Base-by-base conservation (phyloP, 2,329 filamentous ascomycete genomes). In the Pseudocercospora eumusae region DNA sequence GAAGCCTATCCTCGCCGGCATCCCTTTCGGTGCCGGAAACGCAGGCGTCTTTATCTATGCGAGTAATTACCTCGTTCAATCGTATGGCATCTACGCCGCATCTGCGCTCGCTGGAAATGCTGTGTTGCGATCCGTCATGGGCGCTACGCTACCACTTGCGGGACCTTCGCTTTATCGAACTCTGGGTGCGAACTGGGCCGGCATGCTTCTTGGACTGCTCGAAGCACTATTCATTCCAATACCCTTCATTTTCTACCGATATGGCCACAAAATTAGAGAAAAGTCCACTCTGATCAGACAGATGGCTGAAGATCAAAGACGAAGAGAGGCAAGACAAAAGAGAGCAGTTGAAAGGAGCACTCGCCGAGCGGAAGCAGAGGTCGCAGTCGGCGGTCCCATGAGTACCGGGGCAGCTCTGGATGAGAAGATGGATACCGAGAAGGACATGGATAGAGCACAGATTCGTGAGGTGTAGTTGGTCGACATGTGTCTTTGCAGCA, bases 81-180 rank as follows among this genome's bases (percentile, higher is more conserved):
- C 87, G 6, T 96, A 96, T 68, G 88, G 88, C 3, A 89, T 95
- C 68, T 96, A 92, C 72, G 87, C 91, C 0, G 91, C 92, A 0
- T 90, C 86, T 2, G 91, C 92, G 0, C 80, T 96, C 33, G 91
- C 91, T 0, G 89, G 90, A 0, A 96, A 95, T 68, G 85, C 89
- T 0, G 88, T 96, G 1, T 81, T 91, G 15, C 81, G 92, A 33
- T 88, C 85, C 60, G 73, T 89, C 6, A 81, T 93, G 59, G 92
- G 91, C n/a, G 92, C 88, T n/a, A 84, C 86, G 0, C 78, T 96
- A 10, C 92, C 92, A 0, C 80, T 96, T 0, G 89, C 89, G 2
- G 91, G 90, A 0, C 83, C 89, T 0, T 81, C 82, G 23, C 87
- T 96, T 84, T 96, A 93, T 73, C 72, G 72, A 1, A 78, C 80